A percentile compares a stretch with the other conserved stretches of the same genome.
These are phyloP conservation scores for Candida piceae DNA, from an alignment of 805 yeast species.

Conservation along the genomic window DNA sequence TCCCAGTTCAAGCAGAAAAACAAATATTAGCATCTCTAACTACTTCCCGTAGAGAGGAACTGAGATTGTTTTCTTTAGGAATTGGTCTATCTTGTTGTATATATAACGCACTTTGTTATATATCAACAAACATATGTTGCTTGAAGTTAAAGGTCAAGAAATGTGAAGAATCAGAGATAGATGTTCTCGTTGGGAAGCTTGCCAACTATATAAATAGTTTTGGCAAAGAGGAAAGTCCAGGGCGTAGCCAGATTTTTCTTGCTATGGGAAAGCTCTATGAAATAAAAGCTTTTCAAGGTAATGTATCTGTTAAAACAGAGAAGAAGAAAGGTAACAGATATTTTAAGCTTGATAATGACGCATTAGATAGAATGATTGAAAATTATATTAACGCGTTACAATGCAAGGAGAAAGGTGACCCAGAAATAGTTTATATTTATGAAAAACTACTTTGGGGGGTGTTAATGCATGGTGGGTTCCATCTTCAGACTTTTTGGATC, in stretches of 20 bases:
- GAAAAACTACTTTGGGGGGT: constrained; percentile 39
- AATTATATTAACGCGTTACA: constrained; percentile 34
- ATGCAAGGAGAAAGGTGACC: constrained; percentile 34
- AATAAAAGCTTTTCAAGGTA: constrained; percentile 8
- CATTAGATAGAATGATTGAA: constrained; percentile 33
- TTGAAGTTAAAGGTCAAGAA: too few relatives aligned
- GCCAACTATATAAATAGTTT: too few relatives aligned
- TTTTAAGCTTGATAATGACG: constrained; percentile 8
- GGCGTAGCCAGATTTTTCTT: neutral
- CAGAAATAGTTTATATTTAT: constrained; percentile 28
- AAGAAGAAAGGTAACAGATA: constrained; percentile 1
- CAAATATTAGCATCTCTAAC: too few relatives aligned
- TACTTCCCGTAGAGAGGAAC: too few relatives aligned
- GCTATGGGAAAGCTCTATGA: constrained; percentile 14
- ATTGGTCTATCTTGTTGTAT: too few relatives aligned
- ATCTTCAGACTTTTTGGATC: constrained; percentile 37
- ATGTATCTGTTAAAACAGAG: neutral
- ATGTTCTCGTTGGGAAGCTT: too few relatives aligned
- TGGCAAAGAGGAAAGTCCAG: too few relatives aligned
- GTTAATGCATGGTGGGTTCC: constrained; percentile 40
- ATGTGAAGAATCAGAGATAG: too few relatives aligned
- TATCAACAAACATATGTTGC: too few relatives aligned
- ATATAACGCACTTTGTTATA: too few relatives aligned
- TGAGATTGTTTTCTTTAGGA: too few relatives aligned
- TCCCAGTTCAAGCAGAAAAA: too few relatives aligned